A percentile compares a stretch with the other conserved stretches of the same genome.
phyloP scores from a whole-genome alignment of 2,329 filamentous ascomycete genomes.

The Parastagonospora avenae region DNA sequence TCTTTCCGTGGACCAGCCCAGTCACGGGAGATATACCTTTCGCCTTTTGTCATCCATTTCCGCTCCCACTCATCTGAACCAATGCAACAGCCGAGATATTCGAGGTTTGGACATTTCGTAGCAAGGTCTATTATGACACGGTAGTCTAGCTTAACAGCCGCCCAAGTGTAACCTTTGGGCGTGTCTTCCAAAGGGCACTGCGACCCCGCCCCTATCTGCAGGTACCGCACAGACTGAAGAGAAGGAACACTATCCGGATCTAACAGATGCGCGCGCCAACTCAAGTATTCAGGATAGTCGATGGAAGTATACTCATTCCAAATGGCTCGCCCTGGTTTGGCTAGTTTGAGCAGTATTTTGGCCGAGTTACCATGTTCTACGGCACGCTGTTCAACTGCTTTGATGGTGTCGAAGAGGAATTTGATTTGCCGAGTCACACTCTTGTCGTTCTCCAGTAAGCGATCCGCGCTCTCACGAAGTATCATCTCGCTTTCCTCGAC shows the following conservation, averaged over 20 bases:
- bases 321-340: no score
- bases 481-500: slow-evolving; percentile 2
- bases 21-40: slow-evolving; percentile 13
- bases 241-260: no score
- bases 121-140: slow-evolving; percentile 17
- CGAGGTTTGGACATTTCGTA: slow-evolving; percentile 7
- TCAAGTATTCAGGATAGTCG: no score
- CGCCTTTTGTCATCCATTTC: neutral
- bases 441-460: no score
- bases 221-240: neutral
- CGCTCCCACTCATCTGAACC: slow-evolving; percentile 6
- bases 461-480: neutral
- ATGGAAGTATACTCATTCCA: no score
- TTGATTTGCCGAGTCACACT: no score
- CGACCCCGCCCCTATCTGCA: neutral
- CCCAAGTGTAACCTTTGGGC: neutral
- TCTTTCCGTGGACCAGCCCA: slow-evolving; percentile 25
- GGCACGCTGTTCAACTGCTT: no score
- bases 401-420: no score
- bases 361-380: no score
- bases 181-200: neutral
- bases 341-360: no score
- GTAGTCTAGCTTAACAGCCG: slow-evolving; percentile 12
- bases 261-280: no score
- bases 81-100: slow-evolving; percentile 8